Evolutionary conservation across 2,329 filamentous ascomycete species (phyloP).

Genomic region (Aspergillus candidus): DNA sequence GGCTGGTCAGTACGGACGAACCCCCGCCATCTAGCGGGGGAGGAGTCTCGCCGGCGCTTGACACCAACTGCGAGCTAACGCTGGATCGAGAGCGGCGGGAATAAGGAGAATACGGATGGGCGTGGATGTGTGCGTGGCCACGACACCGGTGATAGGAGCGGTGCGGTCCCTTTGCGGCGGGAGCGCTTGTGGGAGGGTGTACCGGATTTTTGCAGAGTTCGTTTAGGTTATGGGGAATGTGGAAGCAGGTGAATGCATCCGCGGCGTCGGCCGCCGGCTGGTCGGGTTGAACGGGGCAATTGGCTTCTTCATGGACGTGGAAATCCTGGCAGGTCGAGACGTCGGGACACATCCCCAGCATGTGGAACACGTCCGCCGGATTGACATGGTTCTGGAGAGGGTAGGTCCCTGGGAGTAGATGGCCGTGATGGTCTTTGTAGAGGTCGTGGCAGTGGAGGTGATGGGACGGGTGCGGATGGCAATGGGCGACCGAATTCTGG

Average conservation of each 20-base stretch:
- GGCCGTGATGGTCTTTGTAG: slow-evolving; percentile 23
- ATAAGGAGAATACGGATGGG: slow-evolving; percentile 31
- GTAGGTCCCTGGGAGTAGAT: slow-evolving; percentile 17
- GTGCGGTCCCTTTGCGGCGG: slow-evolving; percentile 22
- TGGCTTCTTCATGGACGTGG: slow-evolving; percentile 18
- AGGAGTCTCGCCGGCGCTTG: slow-evolving; percentile 34
- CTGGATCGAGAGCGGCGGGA: slow-evolving; percentile 33
- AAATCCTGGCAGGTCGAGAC: slow-evolving; percentile 23
- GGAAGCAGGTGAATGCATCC: slow-evolving; percentile 25
- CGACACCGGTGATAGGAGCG: slow-evolving; percentile 32
- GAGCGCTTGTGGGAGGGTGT: slow-evolving; percentile 15
- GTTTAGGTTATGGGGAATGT: slow-evolving; percentile 27
- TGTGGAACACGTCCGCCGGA: slow-evolving; percentile 31
- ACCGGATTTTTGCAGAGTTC: slow-evolving; percentile 23
- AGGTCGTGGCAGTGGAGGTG: slow-evolving; percentile 27
- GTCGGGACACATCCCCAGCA: slow-evolving; percentile 31
- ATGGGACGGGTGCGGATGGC: slow-evolving; percentile 19
- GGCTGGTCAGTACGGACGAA: slow-evolving; percentile 33
- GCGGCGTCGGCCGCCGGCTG: slow-evolving; percentile 20
- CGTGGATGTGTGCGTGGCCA: slow-evolving; percentile 26
- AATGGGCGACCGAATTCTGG: slow-evolving; percentile 20
- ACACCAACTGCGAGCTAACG: slow-evolving; percentile 31
- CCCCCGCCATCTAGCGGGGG: slow-evolving; percentile 30
- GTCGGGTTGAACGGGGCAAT: slow-evolving; percentile 10
- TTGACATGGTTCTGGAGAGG: slow-evolving; percentile 27